Evolutionary conservation across 1,139 yeast species (phyloP).

Genomic region (Nakaseomyces kungkrabaensis): DNA sequence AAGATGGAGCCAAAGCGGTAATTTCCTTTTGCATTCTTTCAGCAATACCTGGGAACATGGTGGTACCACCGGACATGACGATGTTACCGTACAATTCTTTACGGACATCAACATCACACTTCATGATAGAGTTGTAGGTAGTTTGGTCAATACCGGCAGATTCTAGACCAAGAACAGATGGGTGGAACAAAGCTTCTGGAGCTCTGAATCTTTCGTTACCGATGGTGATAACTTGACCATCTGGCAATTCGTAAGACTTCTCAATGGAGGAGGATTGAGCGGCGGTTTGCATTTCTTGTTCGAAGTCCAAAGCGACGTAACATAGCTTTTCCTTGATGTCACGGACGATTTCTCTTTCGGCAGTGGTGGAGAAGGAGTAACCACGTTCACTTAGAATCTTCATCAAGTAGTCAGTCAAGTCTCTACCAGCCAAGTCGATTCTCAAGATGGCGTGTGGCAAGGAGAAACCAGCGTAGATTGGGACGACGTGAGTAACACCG

Average conservation of each 20-base stretch:
- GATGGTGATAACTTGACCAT: constrained; percentile 98
- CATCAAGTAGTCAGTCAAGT: constrained; percentile 97
- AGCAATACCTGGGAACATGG: constrained; percentile 99
- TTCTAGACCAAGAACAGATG: constrained; percentile 94
- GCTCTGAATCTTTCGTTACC: constrained; percentile 99
- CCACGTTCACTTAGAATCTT: constrained; percentile 98
- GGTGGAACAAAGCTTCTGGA: constrained; percentile 99
- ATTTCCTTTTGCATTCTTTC: constrained; percentile 99
- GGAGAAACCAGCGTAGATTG: constrained; percentile 99
- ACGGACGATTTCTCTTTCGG: constrained; percentile 99
- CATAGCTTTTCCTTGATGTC: constrained; percentile 98
- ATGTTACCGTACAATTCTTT: constrained; percentile 98
- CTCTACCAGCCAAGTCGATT: constrained; percentile 99
- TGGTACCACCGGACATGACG: constrained; percentile 99
- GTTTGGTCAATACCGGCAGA: constrained; percentile 99
- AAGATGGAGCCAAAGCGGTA: constrained; percentile 98
- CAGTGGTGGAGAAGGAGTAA: constrained; percentile 95
- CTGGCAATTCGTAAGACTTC: constrained; percentile 98
- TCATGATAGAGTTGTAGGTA: constrained; percentile 97
- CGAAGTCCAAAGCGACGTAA: constrained; percentile 93
- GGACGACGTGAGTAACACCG: constrained; percentile 99
- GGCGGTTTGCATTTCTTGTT: constrained; percentile 98
- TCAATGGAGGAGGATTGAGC: constrained; percentile 97
- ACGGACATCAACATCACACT: constrained; percentile 99
- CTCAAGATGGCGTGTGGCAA: constrained; percentile 98